phyloP scores from a whole-genome alignment of 768 basidiomycete species.

The Holtermannia corniformis region DNA sequence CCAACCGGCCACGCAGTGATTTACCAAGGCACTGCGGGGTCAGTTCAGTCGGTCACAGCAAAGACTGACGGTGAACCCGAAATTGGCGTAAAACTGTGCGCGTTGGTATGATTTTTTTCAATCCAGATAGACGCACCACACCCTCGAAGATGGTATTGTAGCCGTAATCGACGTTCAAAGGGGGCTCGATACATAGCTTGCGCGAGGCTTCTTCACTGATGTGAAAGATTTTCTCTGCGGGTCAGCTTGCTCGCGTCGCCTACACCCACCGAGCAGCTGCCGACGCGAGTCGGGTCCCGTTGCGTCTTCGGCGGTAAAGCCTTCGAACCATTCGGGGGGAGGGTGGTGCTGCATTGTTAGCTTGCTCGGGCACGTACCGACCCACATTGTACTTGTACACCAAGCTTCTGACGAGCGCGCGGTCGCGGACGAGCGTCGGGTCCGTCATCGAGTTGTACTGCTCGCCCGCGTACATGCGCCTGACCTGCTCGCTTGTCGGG shows the following conservation, averaged over 20 bases:
- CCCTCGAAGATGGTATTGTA: neutral
- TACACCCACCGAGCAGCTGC: neutral
- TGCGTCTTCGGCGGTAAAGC: neutral
- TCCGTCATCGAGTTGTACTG: neutral
- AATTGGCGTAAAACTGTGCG: neutral
- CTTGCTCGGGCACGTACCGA: neutral
- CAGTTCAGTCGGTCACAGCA: neutral
- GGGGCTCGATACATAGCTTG: neutral
- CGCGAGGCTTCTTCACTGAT: neutral
- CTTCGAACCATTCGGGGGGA: neutral
- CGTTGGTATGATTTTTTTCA: neutral
- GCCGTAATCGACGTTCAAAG: neutral
- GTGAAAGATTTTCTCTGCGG: neutral
- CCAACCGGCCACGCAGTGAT: neutral
- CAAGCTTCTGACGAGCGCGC: neutral
- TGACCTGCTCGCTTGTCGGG: neutral
- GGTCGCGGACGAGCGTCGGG: neutral
- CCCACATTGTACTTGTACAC: neutral
- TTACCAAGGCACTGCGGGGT: neutral
- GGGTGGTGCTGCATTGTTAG: neutral
- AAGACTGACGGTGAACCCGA: neutral
- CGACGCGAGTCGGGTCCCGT: neutral
- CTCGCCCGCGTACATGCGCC: neutral
- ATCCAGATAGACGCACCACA: neutral
- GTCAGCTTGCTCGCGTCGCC: neutral